Base-by-base conservation (phyloP, 1,284 basidiomycete genomes). In the Ustilago hordei region DNA sequence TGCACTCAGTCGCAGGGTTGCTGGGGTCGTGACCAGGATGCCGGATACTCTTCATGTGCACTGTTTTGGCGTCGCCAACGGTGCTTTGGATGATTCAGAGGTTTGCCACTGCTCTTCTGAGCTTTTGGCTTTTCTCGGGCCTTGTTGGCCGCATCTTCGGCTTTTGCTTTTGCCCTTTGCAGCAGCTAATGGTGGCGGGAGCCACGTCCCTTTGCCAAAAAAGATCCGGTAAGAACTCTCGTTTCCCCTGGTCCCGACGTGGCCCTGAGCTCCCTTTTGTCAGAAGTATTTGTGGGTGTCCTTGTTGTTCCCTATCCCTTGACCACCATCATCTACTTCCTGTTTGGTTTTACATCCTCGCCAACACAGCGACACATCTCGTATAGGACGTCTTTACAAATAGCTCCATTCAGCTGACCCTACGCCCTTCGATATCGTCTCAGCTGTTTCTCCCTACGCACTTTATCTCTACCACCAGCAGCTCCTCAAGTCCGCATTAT, bases 321-420 rank as follows among this genome's bases (percentile, higher is more conserved):
- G 4, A 50, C 48, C 11, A 12, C 48, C 48, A 50, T 28, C 38
- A 15, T 19, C 41, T n/a, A 36, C 35, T n/a, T 32, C 31, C 32
- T 19, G 48, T 50, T 35, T 39, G 38, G 48, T 28, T 32, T 32
- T 28, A 50, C 48, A 60, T 62, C 56, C 67, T 60, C 32, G 31
- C 31, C 12, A 32, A n/a, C 48, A n/a, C 48, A 50, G 48, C 48
- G 31, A 50, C 12, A 28, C 23, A 4, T 15, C 48, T 32, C 31
- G 28, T 32, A 8, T 32, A 4, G 48, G 8, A 31, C 48, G 13
- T 50, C 48, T 32, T 39, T 12, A 50, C 28, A 19, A 60, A 57
- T 47, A 64, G 68, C 68, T 64, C 68, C 13, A 60, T 69, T 69
- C 68, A 69, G 68, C 68, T 64, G 58, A 64, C 61, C 53, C 38